Evolutionary conservation across 345 rosid species (phyloP).

Genomic region (Acer saccharum): DNA sequence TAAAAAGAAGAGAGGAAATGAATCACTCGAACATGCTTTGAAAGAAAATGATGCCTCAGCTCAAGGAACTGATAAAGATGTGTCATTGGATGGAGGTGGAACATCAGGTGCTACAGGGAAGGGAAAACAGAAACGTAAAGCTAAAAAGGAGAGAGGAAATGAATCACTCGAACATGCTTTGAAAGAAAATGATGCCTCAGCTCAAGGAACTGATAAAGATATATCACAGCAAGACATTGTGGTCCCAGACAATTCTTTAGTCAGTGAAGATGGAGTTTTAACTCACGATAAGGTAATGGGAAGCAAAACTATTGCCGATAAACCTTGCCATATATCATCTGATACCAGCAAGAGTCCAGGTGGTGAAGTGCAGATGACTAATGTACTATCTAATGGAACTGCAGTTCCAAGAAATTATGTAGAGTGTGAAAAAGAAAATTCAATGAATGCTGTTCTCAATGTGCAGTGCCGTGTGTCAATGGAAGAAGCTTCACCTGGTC

Average conservation of each 20-base stretch:
- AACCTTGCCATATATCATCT: slow-evolving; percentile 10
- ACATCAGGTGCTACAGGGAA: slow-evolving; percentile 17
- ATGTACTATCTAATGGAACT: slow-evolving; percentile 12
- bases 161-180: slow-evolving; percentile 19
- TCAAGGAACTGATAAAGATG: slow-evolving; percentile 11
- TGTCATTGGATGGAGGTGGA: slow-evolving; percentile 17
- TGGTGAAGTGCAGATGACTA: slow-evolving; percentile 4
- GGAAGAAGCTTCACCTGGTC: slow-evolving; percentile 25
- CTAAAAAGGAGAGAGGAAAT: slow-evolving; percentile 20
- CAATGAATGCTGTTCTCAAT: slow-evolving; percentile 4
- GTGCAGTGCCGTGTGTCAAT: slow-evolving; percentile 9
- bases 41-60: slow-evolving; percentile 20
- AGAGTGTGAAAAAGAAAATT: slow-evolving; percentile 13
- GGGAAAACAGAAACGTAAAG: slow-evolving; percentile 21
- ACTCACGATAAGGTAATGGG: slow-evolving; percentile 8
- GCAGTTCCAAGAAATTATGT: slow-evolving; percentile 15
- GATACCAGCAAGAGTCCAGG: slow-evolving; percentile 14
- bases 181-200: slow-evolving; percentile 20
- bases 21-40: slow-evolving; percentile 18
- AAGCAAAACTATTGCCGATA: slow-evolving; percentile 8
- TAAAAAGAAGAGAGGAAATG: slow-evolving; percentile 21
- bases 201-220: slow-evolving; percentile 12
- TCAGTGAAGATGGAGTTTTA: slow-evolving; percentile 9
- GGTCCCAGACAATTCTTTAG: background rate
- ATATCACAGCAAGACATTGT: slow-evolving; percentile 6